These are phyloP conservation scores for Eimeria sp. DNA, from an alignment of 169 alveolate species.

Conservation along the genomic window DNA sequence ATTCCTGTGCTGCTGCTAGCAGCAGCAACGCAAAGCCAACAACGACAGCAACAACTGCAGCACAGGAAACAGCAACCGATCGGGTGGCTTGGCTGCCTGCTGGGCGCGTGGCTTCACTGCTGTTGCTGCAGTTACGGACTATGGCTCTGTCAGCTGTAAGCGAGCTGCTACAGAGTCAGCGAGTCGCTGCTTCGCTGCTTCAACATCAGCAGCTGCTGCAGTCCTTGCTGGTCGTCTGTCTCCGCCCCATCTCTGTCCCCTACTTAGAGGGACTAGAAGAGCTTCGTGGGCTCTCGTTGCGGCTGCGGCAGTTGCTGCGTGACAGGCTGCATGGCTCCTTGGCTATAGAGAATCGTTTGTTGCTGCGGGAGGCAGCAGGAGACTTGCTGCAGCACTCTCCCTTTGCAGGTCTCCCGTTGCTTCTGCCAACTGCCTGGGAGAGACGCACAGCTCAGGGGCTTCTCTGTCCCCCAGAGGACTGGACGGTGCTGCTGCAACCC, in stretches of 20 bases:
- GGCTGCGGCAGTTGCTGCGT: slow-evolving; percentile 75
- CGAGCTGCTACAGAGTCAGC: slow-evolving; percentile 78
- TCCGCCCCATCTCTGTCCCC: slow-evolving; percentile 50
- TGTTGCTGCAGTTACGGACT: slow-evolving; percentile 82
- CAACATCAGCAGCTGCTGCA: slow-evolving; percentile 69
- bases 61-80: neutral
- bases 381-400: slow-evolving; percentile 59
- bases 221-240: slow-evolving; percentile 41
- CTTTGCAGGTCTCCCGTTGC: slow-evolving; percentile 62
- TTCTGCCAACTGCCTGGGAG: slow-evolving; percentile 83
- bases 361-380: slow-evolving; percentile 71
- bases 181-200: slow-evolving; percentile 67
- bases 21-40: neutral
- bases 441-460: slow-evolving; percentile 50
- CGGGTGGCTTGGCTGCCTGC: slow-evolving; percentile 14
- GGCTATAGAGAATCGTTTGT: slow-evolving; percentile 75
- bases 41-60: neutral
- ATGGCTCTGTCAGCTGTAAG: slow-evolving; percentile 82
- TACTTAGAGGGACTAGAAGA: slow-evolving; percentile 46
- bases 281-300: slow-evolving; percentile 67
- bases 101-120: slow-evolving; percentile 37
- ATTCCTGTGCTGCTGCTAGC: neutral
- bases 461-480: slow-evolving; percentile 56
- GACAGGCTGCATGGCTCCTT: slow-evolving; percentile 73
- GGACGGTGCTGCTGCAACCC: slow-evolving; percentile 61